These are phyloP conservation scores for Priceomyces fermenticarens DNA, from an alignment of 805 yeast species.

Conservation along the genomic window DNA sequence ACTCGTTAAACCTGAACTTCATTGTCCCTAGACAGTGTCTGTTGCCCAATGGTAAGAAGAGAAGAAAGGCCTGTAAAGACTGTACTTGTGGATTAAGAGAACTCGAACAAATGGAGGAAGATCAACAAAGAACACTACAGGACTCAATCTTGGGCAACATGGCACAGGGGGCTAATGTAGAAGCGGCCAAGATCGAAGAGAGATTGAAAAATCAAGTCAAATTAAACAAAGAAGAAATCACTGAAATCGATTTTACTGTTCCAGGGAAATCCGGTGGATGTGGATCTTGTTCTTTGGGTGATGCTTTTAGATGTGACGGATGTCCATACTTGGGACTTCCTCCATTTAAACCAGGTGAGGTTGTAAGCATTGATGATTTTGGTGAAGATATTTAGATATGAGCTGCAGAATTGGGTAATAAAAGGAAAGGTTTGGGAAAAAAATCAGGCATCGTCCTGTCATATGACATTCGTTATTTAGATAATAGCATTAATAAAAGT, in stretches of 20 bases:
- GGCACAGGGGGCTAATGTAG: slow-evolving; percentile 51
- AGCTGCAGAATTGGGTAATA: no score
- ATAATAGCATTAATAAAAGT: no score
- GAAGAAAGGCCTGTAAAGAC: slow-evolving; percentile 95
- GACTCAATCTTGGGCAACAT: slow-evolving; percentile 42
- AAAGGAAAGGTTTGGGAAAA: no score
- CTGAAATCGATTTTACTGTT: slow-evolving; percentile 94
- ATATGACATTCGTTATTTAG: no score
- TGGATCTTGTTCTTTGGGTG: slow-evolving; percentile 95
- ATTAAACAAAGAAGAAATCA: slow-evolving; percentile 64
- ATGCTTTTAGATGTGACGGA: slow-evolving; percentile 97
- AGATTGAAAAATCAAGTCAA: slow-evolving; percentile 47
- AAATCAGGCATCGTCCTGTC: no score
- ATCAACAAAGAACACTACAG: slow-evolving; percentile 41
- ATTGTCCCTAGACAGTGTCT: slow-evolving; percentile 61
- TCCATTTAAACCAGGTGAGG: slow-evolving; percentile 97
- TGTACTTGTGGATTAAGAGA: slow-evolving; percentile 97
- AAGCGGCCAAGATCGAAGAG: slow-evolving; percentile 54
- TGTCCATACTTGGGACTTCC: slow-evolving; percentile 97
- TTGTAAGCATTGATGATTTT: slow-evolving; percentile 68
- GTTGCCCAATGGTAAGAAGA: slow-evolving; percentile 49
- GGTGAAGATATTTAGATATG: slow-evolving; percentile 64
- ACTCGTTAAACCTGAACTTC: slow-evolving; percentile 30
- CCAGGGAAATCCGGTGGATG: slow-evolving; percentile 97
- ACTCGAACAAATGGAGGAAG: slow-evolving; percentile 65